Evolutionary conservation across 2,329 filamentous ascomycete genomes (phyloP), one percentile per base, ranked within the genome.

Genomic region (Lasiodiplodia hormozganensis): DNA sequence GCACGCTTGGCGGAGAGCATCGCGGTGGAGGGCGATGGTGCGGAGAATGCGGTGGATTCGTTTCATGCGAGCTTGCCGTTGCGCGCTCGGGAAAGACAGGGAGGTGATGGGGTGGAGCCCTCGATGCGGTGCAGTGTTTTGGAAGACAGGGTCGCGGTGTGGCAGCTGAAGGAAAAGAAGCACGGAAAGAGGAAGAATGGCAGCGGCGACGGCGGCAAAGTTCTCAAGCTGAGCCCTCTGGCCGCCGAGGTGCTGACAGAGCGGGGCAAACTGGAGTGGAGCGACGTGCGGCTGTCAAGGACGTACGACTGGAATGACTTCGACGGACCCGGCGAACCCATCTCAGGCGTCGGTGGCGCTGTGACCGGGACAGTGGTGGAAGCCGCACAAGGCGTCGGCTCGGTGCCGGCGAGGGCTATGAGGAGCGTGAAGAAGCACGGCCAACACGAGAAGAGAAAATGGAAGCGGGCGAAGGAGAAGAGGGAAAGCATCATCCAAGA

Each of bases 281-380:
- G 85, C 67, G 86, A 88, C 69, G 78, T 93, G 57, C 85, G 87
- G 14, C 82, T 93, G 0, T 74, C 92, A 10, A 83, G 91, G 10
- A 89, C 91, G 73, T 87, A 85, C 62, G 90, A 92, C 72, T 93
- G 90, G 89, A 92, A 92, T 72, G 90, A 93, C 73, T 93, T 92
- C 73, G 89, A 91, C 71, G 91, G 91, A 0, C 90, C 90, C 0
- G 90, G 90, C 0, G 91, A 93, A 74, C 91, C 91, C 0, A 81
- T 93, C 14, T 91, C 90, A 0, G 91, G 90, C 3, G 81, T 87
- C 4, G 87, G 87, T 40, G 87, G 87, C 12, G 89, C 89, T 0
- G 72, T 92, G 4, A 83, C 87, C n/a, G 83, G 84, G 3, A 87
- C 87, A 0, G 75, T 90, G 3, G 85, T 85, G 1, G 85, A 87